Evolutionary conservation across 1,284 basidiomycete species (phyloP), one percentile per base, ranked within the genome.

Genomic region (Rhodotorula mucilaginosa): DNA sequence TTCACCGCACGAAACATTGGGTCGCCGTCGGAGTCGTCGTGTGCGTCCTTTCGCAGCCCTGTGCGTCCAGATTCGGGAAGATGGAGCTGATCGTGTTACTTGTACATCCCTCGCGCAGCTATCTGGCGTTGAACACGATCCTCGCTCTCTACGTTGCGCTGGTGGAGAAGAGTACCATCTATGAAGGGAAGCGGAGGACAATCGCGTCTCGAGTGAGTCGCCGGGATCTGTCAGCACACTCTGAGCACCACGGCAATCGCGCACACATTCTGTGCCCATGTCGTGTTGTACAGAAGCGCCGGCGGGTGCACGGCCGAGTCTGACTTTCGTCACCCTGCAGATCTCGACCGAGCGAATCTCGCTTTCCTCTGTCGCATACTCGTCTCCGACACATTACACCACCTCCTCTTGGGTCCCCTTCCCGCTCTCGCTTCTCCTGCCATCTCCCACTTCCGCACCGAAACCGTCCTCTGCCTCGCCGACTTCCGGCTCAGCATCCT

Each of bases 261-360:
- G 34, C 34, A 34, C 34, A 6, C 34, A 34, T 4, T 34, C 3
- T 34, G 34, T 34, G 34, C 34, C 34, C 34, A 3, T 34, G 34
- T 6, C 34, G 34, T 34, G 34, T 34, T 34, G 34, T 34, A n/a
- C n/a, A 6, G 34, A 3, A 34, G 34, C 6, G 3, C 6, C 34
- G 34, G 4, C 34, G 34, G 34, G 3, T 6, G 4, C 2, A 1
- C 46, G 59, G 2, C 12, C 0, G 46, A 48, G 19, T 6, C n/a
- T 56, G 54, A 61, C 18, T 23, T 19, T 12, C 21, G 21, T 1
- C 21, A 1, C 26, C 21, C 26, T 46, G 18, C 76, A 92, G 88
- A 93, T 93, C 79, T 87, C 92, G 54, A 90, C 90, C 12, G 91
- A 93, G 79, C 86, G 88, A 72, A 86, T 93, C 81, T 88, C 87